A percentile compares a stretch with the other conserved stretches of the same genome.
These are phyloP conservation scores for Carpinus fangiana DNA, from an alignment of 306 rosid species.

Conservation along the genomic window DNA sequence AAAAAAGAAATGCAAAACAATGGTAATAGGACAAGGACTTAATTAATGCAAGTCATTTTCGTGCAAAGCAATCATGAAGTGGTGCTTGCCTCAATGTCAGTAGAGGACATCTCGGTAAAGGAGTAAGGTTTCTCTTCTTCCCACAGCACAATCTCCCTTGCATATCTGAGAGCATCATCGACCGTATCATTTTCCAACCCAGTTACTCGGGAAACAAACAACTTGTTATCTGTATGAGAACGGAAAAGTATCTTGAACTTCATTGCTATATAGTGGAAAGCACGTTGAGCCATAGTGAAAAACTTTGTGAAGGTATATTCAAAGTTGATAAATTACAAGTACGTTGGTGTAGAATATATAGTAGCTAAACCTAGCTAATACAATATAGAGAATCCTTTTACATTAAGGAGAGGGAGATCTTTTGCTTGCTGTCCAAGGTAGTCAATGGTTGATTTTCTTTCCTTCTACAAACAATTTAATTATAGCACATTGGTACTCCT, in stretches of 20 bases:
- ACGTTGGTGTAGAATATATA: too few species aligned
- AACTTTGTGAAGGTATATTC: too few species aligned
- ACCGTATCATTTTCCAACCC: conserved; percentile 65
- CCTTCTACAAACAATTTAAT: too few species aligned
- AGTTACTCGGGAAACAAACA: conserved; percentile 58
- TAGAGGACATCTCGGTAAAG: conserved; percentile 38
- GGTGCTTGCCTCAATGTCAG: conserved; percentile 48
- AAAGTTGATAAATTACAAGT: too few species aligned
- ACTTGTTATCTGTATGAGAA: conserved; percentile 49
- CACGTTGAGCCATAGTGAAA: conserved; percentile 44
- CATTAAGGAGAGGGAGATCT: too few species aligned
- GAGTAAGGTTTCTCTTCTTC: conserved; percentile 42
- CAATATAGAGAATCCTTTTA: too few species aligned
- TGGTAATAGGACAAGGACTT: too few species aligned
- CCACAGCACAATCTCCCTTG: conserved; percentile 60
- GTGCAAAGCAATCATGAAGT: conserved; percentile 15
- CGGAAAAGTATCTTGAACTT: conserved; percentile 65
- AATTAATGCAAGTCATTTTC: too few species aligned
- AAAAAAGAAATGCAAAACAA: neutral
- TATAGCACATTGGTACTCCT: too few species aligned
- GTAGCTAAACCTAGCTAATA: too few species aligned
- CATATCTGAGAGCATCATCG: conserved; percentile 67
- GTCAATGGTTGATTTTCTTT: too few species aligned
- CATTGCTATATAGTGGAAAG: conserved; percentile 63
- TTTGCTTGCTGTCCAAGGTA: too few species aligned